Evolutionary conservation across 2,329 filamentous ascomycete genomes (phyloP).

Genomic region (Paecilomyces fulvus): DNA sequence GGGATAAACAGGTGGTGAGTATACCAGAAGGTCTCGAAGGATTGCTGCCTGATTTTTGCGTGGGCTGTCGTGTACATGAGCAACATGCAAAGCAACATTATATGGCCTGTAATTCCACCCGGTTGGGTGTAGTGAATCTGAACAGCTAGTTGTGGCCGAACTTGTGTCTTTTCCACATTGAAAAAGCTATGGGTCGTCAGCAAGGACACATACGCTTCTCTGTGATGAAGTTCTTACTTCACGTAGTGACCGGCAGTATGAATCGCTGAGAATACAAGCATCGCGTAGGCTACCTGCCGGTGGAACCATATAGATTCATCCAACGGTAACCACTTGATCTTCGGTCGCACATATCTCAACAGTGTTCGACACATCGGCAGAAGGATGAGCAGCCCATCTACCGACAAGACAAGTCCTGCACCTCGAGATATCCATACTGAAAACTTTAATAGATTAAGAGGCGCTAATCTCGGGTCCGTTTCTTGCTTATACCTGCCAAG

Average conservation of each 20-base stretch:
- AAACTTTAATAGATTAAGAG: slow-evolving; percentile 70
- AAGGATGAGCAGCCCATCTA: slow-evolving; percentile 81
- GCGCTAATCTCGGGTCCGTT: slow-evolving; percentile 57
- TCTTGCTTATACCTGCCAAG: slow-evolving; percentile 67
- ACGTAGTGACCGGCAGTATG: slow-evolving; percentile 83
- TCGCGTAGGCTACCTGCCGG: slow-evolving; percentile 80
- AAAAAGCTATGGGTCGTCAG: slow-evolving; percentile 61
- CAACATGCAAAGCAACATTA: slow-evolving; percentile 99
- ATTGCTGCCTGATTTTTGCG: slow-evolving; percentile 87
- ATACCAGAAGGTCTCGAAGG: slow-evolving; percentile 98
- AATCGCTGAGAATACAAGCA: slow-evolving; percentile 71
- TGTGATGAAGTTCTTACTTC: slow-evolving; percentile 54
- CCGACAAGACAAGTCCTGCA: slow-evolving; percentile 73
- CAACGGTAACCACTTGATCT: slow-evolving; percentile 79
- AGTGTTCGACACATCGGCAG: slow-evolving; percentile 92
- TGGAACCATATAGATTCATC: slow-evolving; percentile 98
- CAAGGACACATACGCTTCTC: not conserved
- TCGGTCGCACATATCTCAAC: slow-evolving; percentile 74
- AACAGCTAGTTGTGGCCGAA: slow-evolving; percentile 70
- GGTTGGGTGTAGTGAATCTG: slow-evolving; percentile 87
- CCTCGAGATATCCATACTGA: slow-evolving; percentile 97
- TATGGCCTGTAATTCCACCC: slow-evolving; percentile 87
- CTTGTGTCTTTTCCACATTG: slow-evolving; percentile 80
- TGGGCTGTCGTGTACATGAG: slow-evolving; percentile 97
- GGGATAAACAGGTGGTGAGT: slow-evolving; percentile 98